Evolutionary conservation across 768 basidiomycete species (phyloP).

Genomic region (Rhodocollybia butyracea): DNA sequence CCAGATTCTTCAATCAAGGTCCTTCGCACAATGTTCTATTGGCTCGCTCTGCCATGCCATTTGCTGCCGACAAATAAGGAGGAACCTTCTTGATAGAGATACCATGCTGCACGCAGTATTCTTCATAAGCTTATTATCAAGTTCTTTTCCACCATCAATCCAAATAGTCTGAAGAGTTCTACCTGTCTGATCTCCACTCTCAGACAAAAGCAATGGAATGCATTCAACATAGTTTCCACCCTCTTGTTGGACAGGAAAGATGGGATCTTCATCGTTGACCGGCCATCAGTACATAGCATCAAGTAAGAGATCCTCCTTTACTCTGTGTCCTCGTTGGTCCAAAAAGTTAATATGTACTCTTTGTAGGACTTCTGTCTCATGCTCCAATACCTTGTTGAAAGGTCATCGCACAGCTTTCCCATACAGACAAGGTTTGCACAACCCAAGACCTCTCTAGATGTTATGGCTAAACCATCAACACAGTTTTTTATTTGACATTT

Average conservation of each 20-base stretch:
- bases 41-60: conserved; percentile 21
- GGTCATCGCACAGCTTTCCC: conserved; percentile 18
- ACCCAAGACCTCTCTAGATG: neutral
- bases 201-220: conserved; percentile 11
- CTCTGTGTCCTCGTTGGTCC: conserved; percentile 17
- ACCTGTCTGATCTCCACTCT: conserved; percentile 16
- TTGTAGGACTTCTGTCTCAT: conserved; percentile 15
- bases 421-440: conserved; percentile 25
- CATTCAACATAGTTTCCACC: conserved; percentile 12
- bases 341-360: conserved; percentile 22
- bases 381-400: conserved; percentile 16
- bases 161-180: conserved; percentile 12
- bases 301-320: conserved; percentile 18
- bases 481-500: conserved; percentile 10
- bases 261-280: conserved; percentile 9
- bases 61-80: conserved; percentile 23
- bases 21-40: conserved; percentile 19
- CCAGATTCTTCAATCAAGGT: neutral
- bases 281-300: conserved; percentile 21
- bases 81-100: conserved; percentile 17
- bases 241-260: conserved; percentile 22
- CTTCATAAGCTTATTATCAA: conserved; percentile 17
- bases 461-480: conserved; percentile 19
- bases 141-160: conserved; percentile 26
- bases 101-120: conserved; percentile 16